Conservation (phyloP, 2,329 filamentous ascomycete species). For the Zasmidium citrigriseum region DNA sequence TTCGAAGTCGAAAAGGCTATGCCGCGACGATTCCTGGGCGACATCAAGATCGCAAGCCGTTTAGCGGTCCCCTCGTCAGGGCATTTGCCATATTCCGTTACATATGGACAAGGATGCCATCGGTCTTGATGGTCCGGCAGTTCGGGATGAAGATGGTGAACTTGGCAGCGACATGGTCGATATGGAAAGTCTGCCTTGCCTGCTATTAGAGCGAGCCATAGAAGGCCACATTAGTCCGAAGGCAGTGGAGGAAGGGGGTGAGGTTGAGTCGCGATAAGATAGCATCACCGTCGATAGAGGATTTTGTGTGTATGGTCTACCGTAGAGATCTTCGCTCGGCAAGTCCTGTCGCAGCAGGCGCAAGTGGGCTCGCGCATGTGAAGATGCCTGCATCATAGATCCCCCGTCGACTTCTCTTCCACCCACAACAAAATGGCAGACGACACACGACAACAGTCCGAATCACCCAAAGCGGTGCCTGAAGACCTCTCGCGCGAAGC, state of each 20-base stretch:
- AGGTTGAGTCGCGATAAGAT: neutral
- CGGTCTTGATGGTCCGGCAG: neutral
- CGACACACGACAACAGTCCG: constrained; percentile 39
- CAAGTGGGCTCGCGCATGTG: neutral
- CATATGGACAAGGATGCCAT: neutral
- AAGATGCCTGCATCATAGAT: neutral
- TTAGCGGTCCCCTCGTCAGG: neutral
- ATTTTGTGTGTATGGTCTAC: neutral
- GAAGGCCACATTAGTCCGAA: no score
- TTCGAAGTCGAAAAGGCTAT: neutral
- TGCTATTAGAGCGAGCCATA: no score
- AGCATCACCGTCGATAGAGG: neutral
- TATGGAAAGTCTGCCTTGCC: no score
- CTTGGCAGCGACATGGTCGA: no score
- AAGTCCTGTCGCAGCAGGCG: neutral
- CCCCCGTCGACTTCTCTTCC: neutral
- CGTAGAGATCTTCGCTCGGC: neutral
- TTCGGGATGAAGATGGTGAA: neutral
- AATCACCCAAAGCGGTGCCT: constrained; percentile 45
- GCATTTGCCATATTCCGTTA: neutral
- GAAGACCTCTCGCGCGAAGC: constrained; percentile 32
- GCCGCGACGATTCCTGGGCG: neutral
- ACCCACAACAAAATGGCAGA: constrained; percentile 1
- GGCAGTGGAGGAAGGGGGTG: neutral
- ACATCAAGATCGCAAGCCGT: neutral